phyloP scores from a whole-genome alignment of 23 red algal genomes.

The Gracilaria domingensis region DNA sequence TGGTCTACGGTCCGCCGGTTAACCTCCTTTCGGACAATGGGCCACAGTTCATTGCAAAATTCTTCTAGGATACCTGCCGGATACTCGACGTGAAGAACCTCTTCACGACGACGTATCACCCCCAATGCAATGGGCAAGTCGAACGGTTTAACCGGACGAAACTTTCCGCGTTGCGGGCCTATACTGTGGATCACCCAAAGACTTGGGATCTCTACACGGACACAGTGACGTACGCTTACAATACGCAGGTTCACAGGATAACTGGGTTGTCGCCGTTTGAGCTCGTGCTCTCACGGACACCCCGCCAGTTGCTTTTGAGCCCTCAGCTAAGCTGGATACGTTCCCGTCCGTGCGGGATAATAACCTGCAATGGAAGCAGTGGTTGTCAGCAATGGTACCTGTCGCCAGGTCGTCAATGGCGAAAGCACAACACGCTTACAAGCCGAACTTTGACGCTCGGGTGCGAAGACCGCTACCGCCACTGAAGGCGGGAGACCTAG shows the following conservation, averaged over 20 bases:
- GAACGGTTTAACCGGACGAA: background rate
- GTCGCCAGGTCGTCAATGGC: background rate
- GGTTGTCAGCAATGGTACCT: background rate
- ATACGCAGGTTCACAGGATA: background rate
- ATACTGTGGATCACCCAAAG: constrained; percentile 20
- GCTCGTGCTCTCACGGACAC: constrained; percentile 9
- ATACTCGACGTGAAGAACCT: constrained; percentile 2
- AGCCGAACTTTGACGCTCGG: constrained; percentile 5
- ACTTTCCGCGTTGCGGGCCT: background rate
- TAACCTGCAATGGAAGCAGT: background rate
- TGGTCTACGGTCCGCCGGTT: background rate
- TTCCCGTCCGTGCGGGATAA: background rate
- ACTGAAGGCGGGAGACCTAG: background rate
- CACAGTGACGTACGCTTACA: constrained; percentile 13
- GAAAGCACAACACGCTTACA: constrained; percentile 7
- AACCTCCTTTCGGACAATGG: background rate
- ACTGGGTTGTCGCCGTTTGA: constrained; percentile 16
- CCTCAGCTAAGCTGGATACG: background rate
- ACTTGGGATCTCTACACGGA: constrained; percentile 14
- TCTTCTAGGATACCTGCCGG: constrained; percentile 27
- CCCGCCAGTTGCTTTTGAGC: background rate
- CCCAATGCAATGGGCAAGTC: background rate
- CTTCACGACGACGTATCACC: constrained; percentile 50
- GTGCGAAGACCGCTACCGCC: background rate
- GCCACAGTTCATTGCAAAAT: too few relatives aligned